A percentile compares a stretch with the other conserved stretches of the same genome.
Conservation (phyloP, 73 alveolate genomes). For the Effrenium voratum region DNA sequence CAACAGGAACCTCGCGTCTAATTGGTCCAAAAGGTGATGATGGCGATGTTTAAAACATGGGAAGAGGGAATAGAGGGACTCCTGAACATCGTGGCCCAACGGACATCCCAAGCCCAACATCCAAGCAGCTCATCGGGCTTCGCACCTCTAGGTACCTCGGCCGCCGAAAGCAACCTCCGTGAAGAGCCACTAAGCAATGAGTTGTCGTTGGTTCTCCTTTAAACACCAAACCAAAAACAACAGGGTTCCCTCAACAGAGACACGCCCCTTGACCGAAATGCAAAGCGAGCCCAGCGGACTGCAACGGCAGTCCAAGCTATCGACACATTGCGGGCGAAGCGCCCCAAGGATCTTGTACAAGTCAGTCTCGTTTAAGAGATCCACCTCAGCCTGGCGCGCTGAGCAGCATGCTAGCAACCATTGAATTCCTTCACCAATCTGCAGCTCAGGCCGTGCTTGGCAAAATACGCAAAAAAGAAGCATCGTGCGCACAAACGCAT, state of each 20-base stretch:
- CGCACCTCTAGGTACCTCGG: slow-evolving; percentile 62
- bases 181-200: neutral
- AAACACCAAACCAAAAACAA: neutral
- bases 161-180: too few relatives aligned
- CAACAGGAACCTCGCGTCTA: too few relatives aligned
- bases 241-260: neutral
- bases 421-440: too few relatives aligned
- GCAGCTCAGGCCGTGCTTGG: neutral
- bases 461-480: neutral
- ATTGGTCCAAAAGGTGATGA: too few relatives aligned
- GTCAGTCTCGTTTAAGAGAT: slow-evolving; percentile 94
- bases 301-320: too few relatives aligned
- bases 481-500: too few relatives aligned
- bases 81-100: too few relatives aligned
- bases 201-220: neutral
- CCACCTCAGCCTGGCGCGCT: too few relatives aligned
- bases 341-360: slow-evolving; percentile 96
- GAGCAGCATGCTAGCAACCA: too few relatives aligned
- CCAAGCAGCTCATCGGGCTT: slow-evolving; percentile 67
- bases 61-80: too few relatives aligned
- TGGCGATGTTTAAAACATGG: too few relatives aligned
- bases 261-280: neutral
- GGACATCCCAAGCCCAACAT: neutral
- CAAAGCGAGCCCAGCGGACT: too few relatives aligned
- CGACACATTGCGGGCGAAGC: slow-evolving; percentile 23